These are phyloP conservation scores for Phylloporus arenicola DNA, from an alignment of 768 basidiomycete species.

Conservation along the genomic window DNA sequence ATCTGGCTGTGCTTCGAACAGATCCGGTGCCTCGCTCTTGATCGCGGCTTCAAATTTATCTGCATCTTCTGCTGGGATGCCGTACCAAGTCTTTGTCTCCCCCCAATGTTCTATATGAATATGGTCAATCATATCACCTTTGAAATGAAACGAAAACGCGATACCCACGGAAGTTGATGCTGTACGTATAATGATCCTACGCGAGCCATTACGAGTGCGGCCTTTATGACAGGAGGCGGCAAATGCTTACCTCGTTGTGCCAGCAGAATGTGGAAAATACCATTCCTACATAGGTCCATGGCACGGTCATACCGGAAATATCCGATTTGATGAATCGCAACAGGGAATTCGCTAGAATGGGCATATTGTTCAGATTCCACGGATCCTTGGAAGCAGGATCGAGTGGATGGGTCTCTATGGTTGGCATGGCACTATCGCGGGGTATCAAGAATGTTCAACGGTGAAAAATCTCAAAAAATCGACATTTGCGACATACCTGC, in stretches of 20 bases:
- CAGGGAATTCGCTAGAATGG: slow-evolving; percentile 87
- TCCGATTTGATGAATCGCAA: slow-evolving; percentile 97
- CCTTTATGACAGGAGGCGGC: slow-evolving; percentile 12
- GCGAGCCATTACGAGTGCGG: slow-evolving; percentile 20
- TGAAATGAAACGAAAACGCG: slow-evolving; percentile 15
- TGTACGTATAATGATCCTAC: slow-evolving; percentile 97
- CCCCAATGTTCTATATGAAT: slow-evolving; percentile 86
- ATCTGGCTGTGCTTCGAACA: slow-evolving; percentile 97
- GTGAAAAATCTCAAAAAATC: slow-evolving; percentile 19
- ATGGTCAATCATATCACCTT: slow-evolving; percentile 22
- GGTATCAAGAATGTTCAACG: slow-evolving; percentile 20
- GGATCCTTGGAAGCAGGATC: slow-evolving; percentile 83
- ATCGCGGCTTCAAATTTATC: slow-evolving; percentile 97
- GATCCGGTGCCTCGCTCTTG: slow-evolving; percentile 89
- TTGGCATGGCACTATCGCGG: slow-evolving; percentile 79
- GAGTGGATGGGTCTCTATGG: slow-evolving; percentile 87
- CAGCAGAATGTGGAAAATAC: slow-evolving; percentile 98
- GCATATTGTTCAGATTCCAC: slow-evolving; percentile 98
- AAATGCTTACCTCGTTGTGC: slow-evolving; percentile 84
- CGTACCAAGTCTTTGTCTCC: slow-evolving; percentile 99
- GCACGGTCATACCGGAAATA: slow-evolving; percentile 99
- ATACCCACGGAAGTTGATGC: slow-evolving; percentile 82
- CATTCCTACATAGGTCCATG: slow-evolving; percentile 99
- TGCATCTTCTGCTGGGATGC: slow-evolving; percentile 91
- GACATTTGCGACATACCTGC: slow-evolving; percentile 60